A percentile compares a stretch with the other conserved stretches of the same genome.
Evolutionary conservation across 192 early-diverging fungal species (phyloP).

Genomic region (Coemansia sp.): DNA sequence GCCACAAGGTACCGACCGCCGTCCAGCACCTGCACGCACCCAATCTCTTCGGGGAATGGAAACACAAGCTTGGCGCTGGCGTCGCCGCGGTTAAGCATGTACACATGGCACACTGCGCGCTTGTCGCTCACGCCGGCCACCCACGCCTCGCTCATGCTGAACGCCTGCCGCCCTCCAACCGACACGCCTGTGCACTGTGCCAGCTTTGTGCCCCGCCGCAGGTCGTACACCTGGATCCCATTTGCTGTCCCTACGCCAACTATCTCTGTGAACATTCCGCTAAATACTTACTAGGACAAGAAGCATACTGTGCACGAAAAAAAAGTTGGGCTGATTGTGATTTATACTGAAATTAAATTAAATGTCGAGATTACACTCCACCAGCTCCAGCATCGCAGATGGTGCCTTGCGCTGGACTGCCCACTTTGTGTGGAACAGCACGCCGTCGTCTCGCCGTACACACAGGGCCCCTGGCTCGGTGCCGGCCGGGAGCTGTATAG

Average conservation of each 20-base stretch:
- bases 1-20: conserved; percentile 42
- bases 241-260: conserved; percentile 30
- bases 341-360: conserved; percentile 15
- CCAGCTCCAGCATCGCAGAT: conserved; percentile 18
- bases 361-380: conserved; percentile 35
- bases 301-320: background rate
- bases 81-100: conserved; percentile 52
- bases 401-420: conserved; percentile 14
- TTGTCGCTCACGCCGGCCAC: conserved; percentile 28
- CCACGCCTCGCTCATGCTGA: conserved; percentile 40
- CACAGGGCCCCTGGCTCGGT: conserved; percentile 19
- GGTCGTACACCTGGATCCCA: conserved; percentile 49
- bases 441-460: conserved; percentile 34
- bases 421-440: conserved; percentile 46
- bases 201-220: conserved; percentile 50
- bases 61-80: conserved; percentile 33
- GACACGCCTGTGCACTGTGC: conserved; percentile 32
- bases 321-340: background rate
- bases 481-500: conserved; percentile 16
- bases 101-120: conserved; percentile 47
- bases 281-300: background rate
- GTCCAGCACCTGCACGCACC: conserved; percentile 33
- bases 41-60: conserved; percentile 52
- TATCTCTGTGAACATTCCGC: conserved; percentile 45
- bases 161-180: conserved; percentile 32